A percentile compares a stretch with the other conserved stretches of the same genome.
Evolutionary conservation across 441 rosid species (phyloP).

Genomic region (Manihot esculenta): DNA sequence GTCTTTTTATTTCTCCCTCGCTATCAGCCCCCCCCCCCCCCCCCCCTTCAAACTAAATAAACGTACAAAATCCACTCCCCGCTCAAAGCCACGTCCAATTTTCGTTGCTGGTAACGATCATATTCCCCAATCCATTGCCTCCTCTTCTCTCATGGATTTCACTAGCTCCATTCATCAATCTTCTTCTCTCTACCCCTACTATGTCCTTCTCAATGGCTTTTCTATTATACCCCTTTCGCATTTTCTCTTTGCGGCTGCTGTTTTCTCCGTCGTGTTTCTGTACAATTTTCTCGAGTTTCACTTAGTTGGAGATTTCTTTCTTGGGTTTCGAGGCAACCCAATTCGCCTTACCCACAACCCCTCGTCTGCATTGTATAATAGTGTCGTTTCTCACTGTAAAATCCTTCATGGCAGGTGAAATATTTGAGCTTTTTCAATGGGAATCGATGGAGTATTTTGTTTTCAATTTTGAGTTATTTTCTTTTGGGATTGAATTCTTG

Average conservation of each 20-base stretch:
- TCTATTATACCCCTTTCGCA: constrained; percentile 51
- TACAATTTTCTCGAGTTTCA: constrained; percentile 69
- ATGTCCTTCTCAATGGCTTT: constrained; percentile 38
- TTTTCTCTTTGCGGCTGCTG: constrained; percentile 34
- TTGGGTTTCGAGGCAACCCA: constrained; percentile 44
- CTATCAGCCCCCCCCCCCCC: too few species aligned
- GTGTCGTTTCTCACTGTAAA: constrained; percentile 59
- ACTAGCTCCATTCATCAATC: not conserved
- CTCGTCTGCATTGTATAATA: constrained; percentile 48
- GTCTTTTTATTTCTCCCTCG: too few species aligned
- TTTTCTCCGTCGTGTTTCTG: constrained; percentile 35
- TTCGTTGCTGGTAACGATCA: not conserved
- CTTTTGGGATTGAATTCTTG: not conserved
- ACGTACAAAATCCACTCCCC: too few species aligned
- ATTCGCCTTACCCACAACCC: constrained; percentile 47
- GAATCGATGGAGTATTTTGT: not conserved
- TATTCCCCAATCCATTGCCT: not conserved
- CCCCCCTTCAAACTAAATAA: too few species aligned
- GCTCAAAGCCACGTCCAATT: too few species aligned
- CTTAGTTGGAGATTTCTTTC: constrained; percentile 48
- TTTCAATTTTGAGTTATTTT: not conserved
- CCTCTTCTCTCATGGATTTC: constrained; percentile 3
- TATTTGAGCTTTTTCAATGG: not conserved
- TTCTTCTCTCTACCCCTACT: constrained; percentile 35
- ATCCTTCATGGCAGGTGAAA: constrained; percentile 65